phyloP scores from a whole-genome alignment of 2,329 filamentous ascomycete genomes.

The Cordyceps cicadae region DNA sequence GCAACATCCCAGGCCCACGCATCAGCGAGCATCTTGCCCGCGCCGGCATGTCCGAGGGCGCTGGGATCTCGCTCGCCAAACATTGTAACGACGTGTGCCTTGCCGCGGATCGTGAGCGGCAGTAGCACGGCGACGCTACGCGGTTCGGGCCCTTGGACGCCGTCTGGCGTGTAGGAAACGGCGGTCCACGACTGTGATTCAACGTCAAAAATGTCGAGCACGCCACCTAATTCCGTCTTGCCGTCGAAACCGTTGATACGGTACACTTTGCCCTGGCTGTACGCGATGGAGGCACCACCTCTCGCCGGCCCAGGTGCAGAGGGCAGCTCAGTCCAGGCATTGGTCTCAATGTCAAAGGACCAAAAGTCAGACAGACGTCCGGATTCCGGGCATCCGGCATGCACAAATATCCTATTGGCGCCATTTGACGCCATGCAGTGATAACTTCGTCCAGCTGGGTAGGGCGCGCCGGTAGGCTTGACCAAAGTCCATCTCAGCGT shows the following conservation, averaged over 20 bases:
- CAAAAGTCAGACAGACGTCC: constrained; percentile 53
- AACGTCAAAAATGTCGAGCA: constrained; percentile 39
- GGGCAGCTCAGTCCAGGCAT: constrained; percentile 43
- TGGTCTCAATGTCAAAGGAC: constrained; percentile 41
- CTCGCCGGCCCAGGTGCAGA: constrained; percentile 42
- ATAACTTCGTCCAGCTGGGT: constrained; percentile 46
- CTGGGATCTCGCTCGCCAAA: constrained; percentile 33
- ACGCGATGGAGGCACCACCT: constrained; percentile 40
- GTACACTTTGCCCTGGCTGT: constrained; percentile 34
- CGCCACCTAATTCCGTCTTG: constrained; percentile 47
- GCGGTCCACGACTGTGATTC: constrained; percentile 20
- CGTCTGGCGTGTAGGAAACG: constrained; percentile 19
- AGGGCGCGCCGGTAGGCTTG: constrained; percentile 27
- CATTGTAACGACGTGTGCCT: constrained; percentile 26
- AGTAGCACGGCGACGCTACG: constrained; percentile 25
- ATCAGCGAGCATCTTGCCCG: constrained; percentile 32
- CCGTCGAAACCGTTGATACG: constrained; percentile 60
- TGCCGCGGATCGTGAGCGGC: constrained; percentile 15
- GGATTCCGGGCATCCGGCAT: constrained; percentile 51
- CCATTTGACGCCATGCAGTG: constrained; percentile 38
- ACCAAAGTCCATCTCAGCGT: constrained; percentile 37
- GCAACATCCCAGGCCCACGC: constrained; percentile 33
- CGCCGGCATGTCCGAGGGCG: constrained; percentile 30
- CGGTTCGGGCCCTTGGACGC: constrained; percentile 21
- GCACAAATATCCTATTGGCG: constrained; percentile 43